Percentiles rank a stretch among this genome's conserved stretches.
These are phyloP conservation scores for Calonectria multiphialidica DNA, from an alignment of 2,329 filamentous ascomycete genomes.

Conservation along the genomic window DNA sequence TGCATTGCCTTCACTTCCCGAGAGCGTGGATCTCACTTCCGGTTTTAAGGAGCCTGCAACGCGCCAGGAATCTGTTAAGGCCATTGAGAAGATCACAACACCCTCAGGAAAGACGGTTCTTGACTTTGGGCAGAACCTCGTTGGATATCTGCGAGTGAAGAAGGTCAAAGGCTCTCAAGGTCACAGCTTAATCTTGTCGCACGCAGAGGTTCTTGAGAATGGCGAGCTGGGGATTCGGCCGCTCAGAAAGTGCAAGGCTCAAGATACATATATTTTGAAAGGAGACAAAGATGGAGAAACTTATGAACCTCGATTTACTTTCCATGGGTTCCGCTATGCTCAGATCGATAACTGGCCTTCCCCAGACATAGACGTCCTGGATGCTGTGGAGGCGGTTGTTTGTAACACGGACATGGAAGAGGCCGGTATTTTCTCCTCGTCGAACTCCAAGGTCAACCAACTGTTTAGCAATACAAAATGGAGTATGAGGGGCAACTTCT, in stretches of 20 bases:
- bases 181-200: slow-evolving; percentile 58
- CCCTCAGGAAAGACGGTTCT: slow-evolving; percentile 60
- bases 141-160: slow-evolving; percentile 60
- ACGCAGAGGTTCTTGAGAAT: slow-evolving; percentile 68
- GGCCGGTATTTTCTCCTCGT: slow-evolving; percentile 65
- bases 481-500: slow-evolving; percentile 70
- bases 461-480: slow-evolving; percentile 67
- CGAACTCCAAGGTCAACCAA: slow-evolving; percentile 63
- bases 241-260: slow-evolving; percentile 29
- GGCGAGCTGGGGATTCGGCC: slow-evolving; percentile 53
- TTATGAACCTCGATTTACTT: slow-evolving; percentile 65
- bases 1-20: slow-evolving; percentile 22
- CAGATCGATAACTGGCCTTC: slow-evolving; percentile 60
- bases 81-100: slow-evolving; percentile 42
- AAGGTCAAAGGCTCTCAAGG: slow-evolving; percentile 51
- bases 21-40: slow-evolving; percentile 46
- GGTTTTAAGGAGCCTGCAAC: slow-evolving; percentile 55
- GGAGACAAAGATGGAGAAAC: slow-evolving; percentile 29
- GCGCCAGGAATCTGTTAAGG: slow-evolving; percentile 15
- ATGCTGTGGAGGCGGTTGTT: slow-evolving; percentile 47
- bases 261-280: slow-evolving; percentile 23
- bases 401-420: slow-evolving; percentile 67
- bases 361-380: slow-evolving; percentile 32
- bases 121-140: slow-evolving; percentile 71
- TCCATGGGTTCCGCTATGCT: slow-evolving; percentile 67